These are phyloP conservation scores for Pilasporangium apinafurcum DNA, from an alignment of 352 stramenopile genomes.

Conservation along the genomic window DNA sequence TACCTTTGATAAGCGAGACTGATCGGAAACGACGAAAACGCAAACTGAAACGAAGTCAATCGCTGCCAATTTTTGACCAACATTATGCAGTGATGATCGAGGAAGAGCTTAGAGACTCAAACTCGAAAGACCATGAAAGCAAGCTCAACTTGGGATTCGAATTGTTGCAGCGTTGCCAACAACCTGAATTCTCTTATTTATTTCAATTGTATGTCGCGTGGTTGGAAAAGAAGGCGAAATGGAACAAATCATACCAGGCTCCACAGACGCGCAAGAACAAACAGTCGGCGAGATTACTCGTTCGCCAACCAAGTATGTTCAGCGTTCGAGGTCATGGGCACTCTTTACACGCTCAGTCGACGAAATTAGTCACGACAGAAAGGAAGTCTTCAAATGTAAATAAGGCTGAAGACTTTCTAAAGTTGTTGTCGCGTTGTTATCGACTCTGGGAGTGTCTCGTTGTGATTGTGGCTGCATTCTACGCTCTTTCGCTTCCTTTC, in stretches of 20 bases:
- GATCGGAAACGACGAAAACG: conserved; percentile 17
- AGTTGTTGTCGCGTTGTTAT: conserved; percentile 35
- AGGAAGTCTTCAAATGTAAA: neutral
- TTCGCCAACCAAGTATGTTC: neutral
- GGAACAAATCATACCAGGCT: neutral
- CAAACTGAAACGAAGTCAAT: conserved; percentile 55
- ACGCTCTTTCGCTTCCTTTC: conserved; percentile 50
- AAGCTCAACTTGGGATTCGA: conserved; percentile 55
- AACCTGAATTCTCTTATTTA: conserved; percentile 50
- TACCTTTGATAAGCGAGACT: conserved; percentile 7
- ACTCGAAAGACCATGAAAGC: conserved; percentile 44
- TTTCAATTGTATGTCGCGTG: conserved; percentile 42
- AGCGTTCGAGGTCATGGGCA: neutral
- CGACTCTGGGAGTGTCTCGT: conserved; percentile 50
- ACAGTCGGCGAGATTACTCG: neutral
- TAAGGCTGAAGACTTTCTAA: conserved; percentile 44
- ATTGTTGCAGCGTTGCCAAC: conserved; percentile 36
- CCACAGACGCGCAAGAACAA: conserved; percentile 2
- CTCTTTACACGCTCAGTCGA: too few species aligned
- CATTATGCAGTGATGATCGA: conserved; percentile 55
- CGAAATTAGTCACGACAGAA: too few species aligned
- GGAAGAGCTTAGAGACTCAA: conserved; percentile 50
- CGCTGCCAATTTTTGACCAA: conserved; percentile 48
- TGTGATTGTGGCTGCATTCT: conserved; percentile 43
- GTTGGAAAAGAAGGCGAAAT: conserved; percentile 7